phyloP scores from a whole-genome alignment of 129 eudicot genomes.

The Tagetes patula region DNA sequence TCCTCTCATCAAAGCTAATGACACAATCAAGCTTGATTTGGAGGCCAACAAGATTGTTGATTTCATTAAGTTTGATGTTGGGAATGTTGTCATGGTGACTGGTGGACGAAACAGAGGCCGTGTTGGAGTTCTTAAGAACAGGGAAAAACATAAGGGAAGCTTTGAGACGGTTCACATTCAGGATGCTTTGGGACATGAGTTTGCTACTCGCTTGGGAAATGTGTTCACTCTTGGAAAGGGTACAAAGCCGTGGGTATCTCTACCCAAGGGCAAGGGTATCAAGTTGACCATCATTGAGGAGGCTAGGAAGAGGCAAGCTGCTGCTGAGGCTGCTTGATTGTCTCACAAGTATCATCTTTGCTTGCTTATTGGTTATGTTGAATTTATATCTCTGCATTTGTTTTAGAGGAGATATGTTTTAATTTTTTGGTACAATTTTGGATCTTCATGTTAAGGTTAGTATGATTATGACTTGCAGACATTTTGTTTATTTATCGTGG shows the following conservation, averaged over 20 bases:
- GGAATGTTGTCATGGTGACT: constrained; percentile 69
- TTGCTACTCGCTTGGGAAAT: constrained; percentile 59
- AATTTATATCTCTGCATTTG: not conserved
- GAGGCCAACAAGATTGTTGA: constrained; percentile 53
- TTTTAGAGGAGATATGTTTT: constrained; percentile 13
- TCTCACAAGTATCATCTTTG: not conserved
- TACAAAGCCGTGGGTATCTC: constrained; percentile 68
- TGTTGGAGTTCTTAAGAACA: constrained; percentile 56
- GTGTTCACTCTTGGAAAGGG: constrained; percentile 61
- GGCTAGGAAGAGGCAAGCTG: constrained; percentile 48
- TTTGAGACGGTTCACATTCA: constrained; percentile 55
- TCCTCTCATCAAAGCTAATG: constrained; percentile 67
- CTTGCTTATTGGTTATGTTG: constrained; percentile 10
- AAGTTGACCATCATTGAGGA: constrained; percentile 62
- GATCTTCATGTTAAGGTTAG: not conserved
- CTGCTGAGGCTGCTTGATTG: constrained; percentile 9
- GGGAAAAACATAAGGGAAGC: constrained; percentile 65
- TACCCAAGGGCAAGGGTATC: constrained; percentile 70
- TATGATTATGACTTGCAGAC: constrained; percentile 11
- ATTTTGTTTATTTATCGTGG: not conserved
- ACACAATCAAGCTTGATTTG: constrained; percentile 58
- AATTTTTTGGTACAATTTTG: constrained; percentile 21
- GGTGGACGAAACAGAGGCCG: constrained; percentile 68
- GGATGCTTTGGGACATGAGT: constrained; percentile 54
- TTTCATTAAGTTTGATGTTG: constrained; percentile 63